Evolutionary conservation across 169 alveolate species (phyloP).

Genomic region (Eimeria necatrix): DNA sequence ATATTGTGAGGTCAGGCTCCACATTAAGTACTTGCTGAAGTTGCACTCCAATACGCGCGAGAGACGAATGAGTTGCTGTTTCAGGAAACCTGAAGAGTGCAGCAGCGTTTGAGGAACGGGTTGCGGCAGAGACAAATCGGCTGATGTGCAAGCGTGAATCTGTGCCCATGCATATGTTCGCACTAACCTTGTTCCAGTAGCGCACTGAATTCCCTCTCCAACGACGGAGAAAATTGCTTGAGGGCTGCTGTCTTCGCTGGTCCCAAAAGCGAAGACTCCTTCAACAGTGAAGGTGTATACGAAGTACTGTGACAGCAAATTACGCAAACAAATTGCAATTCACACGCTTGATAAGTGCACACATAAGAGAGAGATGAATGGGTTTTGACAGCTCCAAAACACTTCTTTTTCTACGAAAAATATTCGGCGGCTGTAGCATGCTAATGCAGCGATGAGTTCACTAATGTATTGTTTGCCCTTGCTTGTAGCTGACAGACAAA

Average conservation of each 20-base stretch:
- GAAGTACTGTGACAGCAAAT: slow-evolving; percentile 64
- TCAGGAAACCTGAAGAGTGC: slow-evolving; percentile 49
- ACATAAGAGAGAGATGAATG: background rate
- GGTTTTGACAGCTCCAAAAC: too few species aligned
- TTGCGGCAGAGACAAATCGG: too few species aligned
- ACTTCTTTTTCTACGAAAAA: too few species aligned
- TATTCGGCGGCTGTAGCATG: too few species aligned
- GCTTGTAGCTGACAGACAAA: too few species aligned
- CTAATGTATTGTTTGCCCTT: too few species aligned
- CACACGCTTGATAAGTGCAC: background rate
- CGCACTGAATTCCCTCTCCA: slow-evolving; percentile 64
- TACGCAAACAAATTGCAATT: background rate
- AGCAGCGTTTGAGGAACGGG: too few species aligned
- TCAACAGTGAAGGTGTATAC: slow-evolving; percentile 68
- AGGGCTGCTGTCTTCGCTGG: slow-evolving; percentile 46
- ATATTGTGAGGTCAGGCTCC: slow-evolving; percentile 70
- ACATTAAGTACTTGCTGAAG: slow-evolving; percentile 59
- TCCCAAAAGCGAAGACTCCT: slow-evolving; percentile 74
- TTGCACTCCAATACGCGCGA: slow-evolving; percentile 59
- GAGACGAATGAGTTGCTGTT: slow-evolving; percentile 55
- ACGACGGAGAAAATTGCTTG: slow-evolving; percentile 79
- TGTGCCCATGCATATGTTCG: background rate
- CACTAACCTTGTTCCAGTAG: slow-evolving; percentile 54
- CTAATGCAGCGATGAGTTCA: too few species aligned
- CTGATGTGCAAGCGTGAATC: too few species aligned